These are phyloP conservation scores for Exophiala sp. DNA, from an alignment of 2,329 filamentous ascomycete species.

Conservation along the genomic window DNA sequence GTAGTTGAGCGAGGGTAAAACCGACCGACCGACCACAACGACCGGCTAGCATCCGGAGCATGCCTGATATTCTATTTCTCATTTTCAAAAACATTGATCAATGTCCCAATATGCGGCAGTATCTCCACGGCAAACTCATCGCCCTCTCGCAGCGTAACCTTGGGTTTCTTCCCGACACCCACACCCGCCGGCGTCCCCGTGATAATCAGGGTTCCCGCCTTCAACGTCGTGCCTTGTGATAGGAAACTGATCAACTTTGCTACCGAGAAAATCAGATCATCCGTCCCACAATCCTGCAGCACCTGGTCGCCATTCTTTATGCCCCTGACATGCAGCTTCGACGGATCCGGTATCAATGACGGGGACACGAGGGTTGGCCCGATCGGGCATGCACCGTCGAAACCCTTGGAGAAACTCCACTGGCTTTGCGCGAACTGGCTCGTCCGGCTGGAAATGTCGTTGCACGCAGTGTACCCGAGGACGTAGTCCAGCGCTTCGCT, in stretches of 20 bases:
- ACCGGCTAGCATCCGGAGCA: background rate
- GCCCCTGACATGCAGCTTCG: slow-evolving; percentile 33
- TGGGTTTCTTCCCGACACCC: slow-evolving; percentile 41
- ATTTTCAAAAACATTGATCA: slow-evolving; percentile 39
- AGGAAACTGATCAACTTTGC: slow-evolving; percentile 36
- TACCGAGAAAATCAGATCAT: slow-evolving; percentile 41
- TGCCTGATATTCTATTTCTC: slow-evolving; percentile 11
- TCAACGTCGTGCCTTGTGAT: slow-evolving; percentile 39
- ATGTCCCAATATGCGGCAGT: slow-evolving; percentile 47
- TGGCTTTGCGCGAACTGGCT: slow-evolving; percentile 41
- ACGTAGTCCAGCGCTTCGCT: slow-evolving; percentile 40
- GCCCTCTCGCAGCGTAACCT: slow-evolving; percentile 36
- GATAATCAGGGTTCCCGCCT: slow-evolving; percentile 40
- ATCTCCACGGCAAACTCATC: slow-evolving; percentile 49
- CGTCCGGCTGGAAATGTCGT: slow-evolving; percentile 39
- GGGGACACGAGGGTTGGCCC: slow-evolving; percentile 37
- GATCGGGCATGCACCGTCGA: slow-evolving; percentile 38
- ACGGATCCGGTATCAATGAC: slow-evolving; percentile 32
- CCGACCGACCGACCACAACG: background rate
- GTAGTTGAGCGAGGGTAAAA: slow-evolving; percentile 4
- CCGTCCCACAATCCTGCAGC: slow-evolving; percentile 38
- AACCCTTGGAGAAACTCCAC: slow-evolving; percentile 41
- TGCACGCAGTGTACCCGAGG: slow-evolving; percentile 39
- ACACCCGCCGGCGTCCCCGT: slow-evolving; percentile 45
- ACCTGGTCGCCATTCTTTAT: slow-evolving; percentile 36